Evolutionary conservation across 129 eudicot species (phyloP).

Genomic region (Smallanthus sonchifolius): DNA sequence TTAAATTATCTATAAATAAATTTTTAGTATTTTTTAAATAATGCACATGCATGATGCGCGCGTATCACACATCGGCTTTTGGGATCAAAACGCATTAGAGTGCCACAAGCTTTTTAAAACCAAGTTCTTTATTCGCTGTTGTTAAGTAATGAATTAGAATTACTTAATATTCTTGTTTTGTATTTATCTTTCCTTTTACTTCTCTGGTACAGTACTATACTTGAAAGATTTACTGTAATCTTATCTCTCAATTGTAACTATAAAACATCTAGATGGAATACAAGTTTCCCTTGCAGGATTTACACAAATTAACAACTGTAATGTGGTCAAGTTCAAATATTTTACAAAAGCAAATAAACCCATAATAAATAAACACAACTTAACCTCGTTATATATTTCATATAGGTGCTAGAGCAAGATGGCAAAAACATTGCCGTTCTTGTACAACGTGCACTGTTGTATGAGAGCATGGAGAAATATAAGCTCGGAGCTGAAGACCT

Average conservation of each 20-base stretch:
- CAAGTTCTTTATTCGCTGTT: background rate
- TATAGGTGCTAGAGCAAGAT: slow-evolving; percentile 80
- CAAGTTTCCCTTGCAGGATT: background rate
- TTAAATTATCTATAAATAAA: no score
- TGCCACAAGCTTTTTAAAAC: no score
- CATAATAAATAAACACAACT: background rate
- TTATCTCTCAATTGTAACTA: background rate
- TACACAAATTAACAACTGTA: background rate
- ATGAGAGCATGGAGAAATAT: slow-evolving; percentile 98
- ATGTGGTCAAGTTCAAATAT: background rate
- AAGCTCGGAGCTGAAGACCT: slow-evolving; percentile 97
- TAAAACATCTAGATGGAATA: background rate
- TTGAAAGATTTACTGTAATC: background rate
- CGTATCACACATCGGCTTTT: no score
- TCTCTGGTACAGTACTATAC: background rate
- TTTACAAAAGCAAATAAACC: background rate
- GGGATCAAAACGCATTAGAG: no score
- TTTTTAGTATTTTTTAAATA: no score
- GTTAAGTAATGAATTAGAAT: background rate
- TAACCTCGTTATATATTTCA: background rate
- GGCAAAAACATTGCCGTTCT: slow-evolving; percentile 61
- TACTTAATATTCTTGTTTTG: background rate
- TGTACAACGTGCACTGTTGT: slow-evolving; percentile 92
- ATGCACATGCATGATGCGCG: no score
- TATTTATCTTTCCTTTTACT: background rate